These are phyloP conservation scores for Paramecium primaurelia DNA, from an alignment of 73 alveolate species.

Conservation along the genomic window DNA sequence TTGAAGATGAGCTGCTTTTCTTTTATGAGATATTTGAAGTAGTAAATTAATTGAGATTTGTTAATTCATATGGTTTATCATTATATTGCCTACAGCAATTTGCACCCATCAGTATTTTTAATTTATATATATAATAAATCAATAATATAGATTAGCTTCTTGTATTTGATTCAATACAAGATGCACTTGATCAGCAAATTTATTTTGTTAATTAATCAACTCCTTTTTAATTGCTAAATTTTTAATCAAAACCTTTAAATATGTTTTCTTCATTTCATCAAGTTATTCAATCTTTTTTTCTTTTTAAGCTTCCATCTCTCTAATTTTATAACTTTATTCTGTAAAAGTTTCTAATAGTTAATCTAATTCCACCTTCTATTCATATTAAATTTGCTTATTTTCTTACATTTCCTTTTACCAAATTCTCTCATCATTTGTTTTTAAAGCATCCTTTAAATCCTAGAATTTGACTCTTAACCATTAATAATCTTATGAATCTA, in stretches of 20 bases:
- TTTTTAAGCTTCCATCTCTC: not conserved
- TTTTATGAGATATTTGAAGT: not conserved
- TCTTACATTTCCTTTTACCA: not conserved
- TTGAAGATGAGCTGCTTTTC: not conserved
- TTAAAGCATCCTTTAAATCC: not conserved
- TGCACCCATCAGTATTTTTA: slow-evolving; percentile 5
- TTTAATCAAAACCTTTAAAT: not conserved
- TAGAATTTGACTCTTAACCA: not conserved
- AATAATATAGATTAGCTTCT: not conserved
- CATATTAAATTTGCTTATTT: not conserved
- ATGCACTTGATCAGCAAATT: not conserved
- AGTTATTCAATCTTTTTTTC: not conserved
- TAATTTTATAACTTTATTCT: not conserved
- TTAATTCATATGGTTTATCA: not conserved
- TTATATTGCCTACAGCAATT: not conserved
- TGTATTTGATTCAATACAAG: not conserved
- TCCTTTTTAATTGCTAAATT: not conserved
- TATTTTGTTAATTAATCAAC: not conserved
- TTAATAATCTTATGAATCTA: not conserved
- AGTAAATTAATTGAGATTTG: not conserved
- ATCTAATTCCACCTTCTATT: not conserved
- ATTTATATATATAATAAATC: not conserved
- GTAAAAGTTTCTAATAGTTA: not conserved
- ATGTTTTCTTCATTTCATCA: not conserved
- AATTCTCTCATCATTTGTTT: not conserved